These are phyloP conservation scores for Prillingera fragicola DNA, from an alignment of 1,284 basidiomycete genomes.

Conservation along the genomic window DNA sequence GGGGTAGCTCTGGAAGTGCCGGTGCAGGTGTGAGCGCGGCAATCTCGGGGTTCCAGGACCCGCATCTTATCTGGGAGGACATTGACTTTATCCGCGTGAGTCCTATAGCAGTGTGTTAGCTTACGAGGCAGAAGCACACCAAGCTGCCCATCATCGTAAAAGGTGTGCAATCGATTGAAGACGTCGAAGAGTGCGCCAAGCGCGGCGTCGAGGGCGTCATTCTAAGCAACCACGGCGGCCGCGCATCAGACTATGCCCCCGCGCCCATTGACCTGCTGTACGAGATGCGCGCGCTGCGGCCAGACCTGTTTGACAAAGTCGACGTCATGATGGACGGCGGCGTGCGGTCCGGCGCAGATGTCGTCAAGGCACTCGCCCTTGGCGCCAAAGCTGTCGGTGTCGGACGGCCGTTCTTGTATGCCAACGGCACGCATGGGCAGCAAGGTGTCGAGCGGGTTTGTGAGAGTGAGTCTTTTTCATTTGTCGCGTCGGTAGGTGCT, in stretches of 20 bases:
- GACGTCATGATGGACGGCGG: constrained; percentile 57
- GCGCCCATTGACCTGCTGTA: constrained; percentile 49
- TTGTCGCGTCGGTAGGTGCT: not conserved
- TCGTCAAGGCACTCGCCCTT: constrained; percentile 56
- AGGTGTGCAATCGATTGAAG: constrained; percentile 54
- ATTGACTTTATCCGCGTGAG: constrained; percentile 45
- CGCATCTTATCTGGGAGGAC: constrained; percentile 49
- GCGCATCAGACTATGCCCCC: constrained; percentile 47
- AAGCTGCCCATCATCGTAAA: constrained; percentile 52
- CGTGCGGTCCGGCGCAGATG: constrained; percentile 53
- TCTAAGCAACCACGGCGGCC: constrained; percentile 22
- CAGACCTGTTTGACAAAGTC: constrained; percentile 51
- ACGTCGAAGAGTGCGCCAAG: constrained; percentile 52
- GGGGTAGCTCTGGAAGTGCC: not conserved
- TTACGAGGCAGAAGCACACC: constrained; percentile 40
- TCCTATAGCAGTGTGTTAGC: constrained; percentile 4
- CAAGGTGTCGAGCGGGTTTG: constrained; percentile 52
- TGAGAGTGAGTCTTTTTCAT: constrained; percentile 48
- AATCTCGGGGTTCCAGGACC: constrained; percentile 52
- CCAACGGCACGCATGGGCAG: constrained; percentile 53
- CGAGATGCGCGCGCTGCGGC: constrained; percentile 50
- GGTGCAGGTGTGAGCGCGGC: constrained; percentile 45
- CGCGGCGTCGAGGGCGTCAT: constrained; percentile 54
- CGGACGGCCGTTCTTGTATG: constrained; percentile 54
- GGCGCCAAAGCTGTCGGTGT: constrained; percentile 57